A percentile compares a stretch with the other conserved stretches of the same genome.
Evolutionary conservation across 768 basidiomycete genomes (phyloP).

Genomic region (Termitomyces sp.): DNA sequence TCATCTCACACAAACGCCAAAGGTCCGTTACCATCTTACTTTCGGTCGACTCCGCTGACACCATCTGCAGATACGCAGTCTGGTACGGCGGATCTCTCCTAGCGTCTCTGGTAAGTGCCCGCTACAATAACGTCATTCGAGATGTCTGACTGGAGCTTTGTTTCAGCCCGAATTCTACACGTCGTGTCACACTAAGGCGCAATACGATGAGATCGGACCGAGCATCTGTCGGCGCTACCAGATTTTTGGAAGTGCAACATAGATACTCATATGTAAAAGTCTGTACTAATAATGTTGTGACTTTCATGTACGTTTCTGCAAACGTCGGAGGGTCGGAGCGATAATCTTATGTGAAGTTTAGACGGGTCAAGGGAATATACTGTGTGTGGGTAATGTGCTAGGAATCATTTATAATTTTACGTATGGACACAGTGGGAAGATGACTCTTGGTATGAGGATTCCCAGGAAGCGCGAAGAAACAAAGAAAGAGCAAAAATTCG

Average conservation of each 20-base stretch:
- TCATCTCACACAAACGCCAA: constrained; percentile 97
- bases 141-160: background rate
- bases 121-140: background rate
- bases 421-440: no score
- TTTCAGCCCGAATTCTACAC: constrained; percentile 89
- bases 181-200: constrained; percentile 89
- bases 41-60: constrained; percentile 5
- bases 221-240: constrained; percentile 91
- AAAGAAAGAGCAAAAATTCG: no score
- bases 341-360: no score
- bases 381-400: no score
- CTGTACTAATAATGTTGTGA: background rate
- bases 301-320: no score
- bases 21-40: constrained; percentile 38
- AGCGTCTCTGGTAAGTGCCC: constrained; percentile 70
- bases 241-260: constrained; percentile 88
- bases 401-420: no score
- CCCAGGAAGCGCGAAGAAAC: no score
- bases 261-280: constrained; percentile 15
- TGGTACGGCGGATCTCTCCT: constrained; percentile 98
- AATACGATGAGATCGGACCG: constrained; percentile 91
- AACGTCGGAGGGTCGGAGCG: no score
- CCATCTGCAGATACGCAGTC: constrained; percentile 72
- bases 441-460: no score
- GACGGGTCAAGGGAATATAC: no score